A percentile compares a stretch with the other conserved stretches of the same genome.
phyloP scores from a whole-genome alignment of 768 basidiomycete species.

The Mycena latifolia region DNA sequence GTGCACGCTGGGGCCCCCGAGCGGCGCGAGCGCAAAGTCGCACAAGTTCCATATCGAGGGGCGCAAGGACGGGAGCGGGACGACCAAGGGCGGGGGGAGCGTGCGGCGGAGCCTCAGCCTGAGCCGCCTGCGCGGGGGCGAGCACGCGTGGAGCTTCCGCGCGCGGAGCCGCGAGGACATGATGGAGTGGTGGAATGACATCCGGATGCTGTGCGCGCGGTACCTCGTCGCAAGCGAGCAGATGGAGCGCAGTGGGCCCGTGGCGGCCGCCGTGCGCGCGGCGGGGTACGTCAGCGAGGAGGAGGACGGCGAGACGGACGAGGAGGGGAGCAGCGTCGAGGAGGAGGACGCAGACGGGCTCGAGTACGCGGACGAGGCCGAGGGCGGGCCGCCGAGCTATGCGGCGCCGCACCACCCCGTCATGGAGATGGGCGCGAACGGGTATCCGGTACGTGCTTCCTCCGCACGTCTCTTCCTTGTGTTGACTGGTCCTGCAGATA shows the following conservation, averaged over 20 bases:
- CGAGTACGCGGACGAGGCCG: constrained; percentile 52
- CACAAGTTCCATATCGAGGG: constrained; percentile 99
- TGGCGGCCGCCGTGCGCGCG: constrained; percentile 90
- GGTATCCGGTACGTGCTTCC: constrained; percentile 68
- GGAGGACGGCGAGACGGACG: constrained; percentile 66
- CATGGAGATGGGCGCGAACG: constrained; percentile 63
- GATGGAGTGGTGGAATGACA: constrained; percentile 99
- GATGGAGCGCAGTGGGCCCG: constrained; percentile 92
- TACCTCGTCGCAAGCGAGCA: constrained; percentile 95
- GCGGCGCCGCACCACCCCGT: constrained; percentile 55
- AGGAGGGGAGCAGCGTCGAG: constrained; percentile 68
- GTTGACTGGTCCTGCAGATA: constrained; percentile 38
- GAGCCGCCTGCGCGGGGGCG: constrained; percentile 48
- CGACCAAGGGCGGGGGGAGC: constrained; percentile 68
- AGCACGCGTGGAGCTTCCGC: constrained; percentile 91
- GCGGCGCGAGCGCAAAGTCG: constrained; percentile 69
- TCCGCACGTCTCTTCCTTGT: background rate
- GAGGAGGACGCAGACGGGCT: constrained; percentile 68
- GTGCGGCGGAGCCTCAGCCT: constrained; percentile 52
- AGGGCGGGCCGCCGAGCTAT: constrained; percentile 69
- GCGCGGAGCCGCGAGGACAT: constrained; percentile 93
- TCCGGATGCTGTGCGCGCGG: constrained; percentile 91
- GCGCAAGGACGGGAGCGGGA: constrained; percentile 83
- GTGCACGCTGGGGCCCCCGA: constrained; percentile 96
- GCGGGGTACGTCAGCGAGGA: constrained; percentile 93